phyloP scores from a whole-genome alignment of 495 filamentous ascomycete species.

The Aspergillus panamensis region DNA sequence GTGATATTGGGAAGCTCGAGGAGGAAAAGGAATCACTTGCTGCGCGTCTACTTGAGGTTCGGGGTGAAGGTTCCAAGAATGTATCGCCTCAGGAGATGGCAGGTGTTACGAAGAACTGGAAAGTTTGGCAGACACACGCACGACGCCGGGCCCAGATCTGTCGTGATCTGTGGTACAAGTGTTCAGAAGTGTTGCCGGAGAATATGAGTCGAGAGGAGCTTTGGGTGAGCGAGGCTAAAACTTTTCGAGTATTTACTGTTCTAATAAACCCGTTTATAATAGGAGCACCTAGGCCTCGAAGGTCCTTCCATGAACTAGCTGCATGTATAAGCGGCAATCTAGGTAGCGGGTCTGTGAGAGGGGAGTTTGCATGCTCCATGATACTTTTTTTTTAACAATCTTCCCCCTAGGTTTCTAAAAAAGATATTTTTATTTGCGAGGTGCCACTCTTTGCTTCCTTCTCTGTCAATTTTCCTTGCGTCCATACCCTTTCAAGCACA shows the following conservation, averaged over 20 bases:
- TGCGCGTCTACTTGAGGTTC: conserved; percentile 38
- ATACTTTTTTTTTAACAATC: not conserved
- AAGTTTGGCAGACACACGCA: conserved; percentile 48
- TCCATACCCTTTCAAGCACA: no score
- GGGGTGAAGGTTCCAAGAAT: conserved; percentile 26
- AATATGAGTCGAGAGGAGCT: conserved; percentile 45
- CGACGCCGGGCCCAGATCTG: conserved; percentile 49
- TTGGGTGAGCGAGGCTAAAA: conserved; percentile 40
- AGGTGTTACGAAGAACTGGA: conserved; percentile 47
- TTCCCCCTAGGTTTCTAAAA: no score
- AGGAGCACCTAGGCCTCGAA: conserved; percentile 21
- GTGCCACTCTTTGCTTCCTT: no score
- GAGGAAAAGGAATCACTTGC: conserved; percentile 41
- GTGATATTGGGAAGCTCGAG: conserved; percentile 44
- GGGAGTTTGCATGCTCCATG: no score
- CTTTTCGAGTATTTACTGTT: not conserved
- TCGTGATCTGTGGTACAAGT: conserved; percentile 48
- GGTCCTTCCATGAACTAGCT: conserved; percentile 1
- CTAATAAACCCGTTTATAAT: not conserved
- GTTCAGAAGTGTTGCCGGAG: conserved; percentile 47
- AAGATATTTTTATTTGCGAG: no score
- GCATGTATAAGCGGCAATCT: not conserved
- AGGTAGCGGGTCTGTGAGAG: not conserved
- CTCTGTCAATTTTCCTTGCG: no score
- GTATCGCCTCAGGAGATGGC: conserved; percentile 48